Percentiles rank a stretch among this genome's conserved stretches.
Conservation (phyloP, 1,284 basidiomycete species). For the Kalmanozyma brasiliensis region DNA sequence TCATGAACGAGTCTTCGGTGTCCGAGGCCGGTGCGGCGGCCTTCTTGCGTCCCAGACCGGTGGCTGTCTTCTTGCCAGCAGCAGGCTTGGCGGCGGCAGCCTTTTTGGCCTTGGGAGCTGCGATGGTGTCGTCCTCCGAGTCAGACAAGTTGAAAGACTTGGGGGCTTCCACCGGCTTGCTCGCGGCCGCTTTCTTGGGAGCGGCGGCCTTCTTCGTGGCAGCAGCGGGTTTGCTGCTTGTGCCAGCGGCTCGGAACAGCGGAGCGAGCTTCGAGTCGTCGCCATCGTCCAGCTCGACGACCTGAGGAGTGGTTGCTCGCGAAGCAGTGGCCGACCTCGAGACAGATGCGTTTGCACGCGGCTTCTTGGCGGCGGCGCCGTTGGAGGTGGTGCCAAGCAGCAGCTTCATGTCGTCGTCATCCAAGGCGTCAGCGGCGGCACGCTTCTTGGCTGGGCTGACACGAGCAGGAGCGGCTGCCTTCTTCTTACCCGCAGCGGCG, state of each 20-base stretch:
- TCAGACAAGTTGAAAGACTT: conserved; percentile 45
- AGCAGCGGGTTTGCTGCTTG: conserved; percentile 13
- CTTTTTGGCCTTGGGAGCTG: conserved; percentile 37
- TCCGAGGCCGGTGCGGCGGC: conserved; percentile 22
- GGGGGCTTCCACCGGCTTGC: conserved; percentile 25
- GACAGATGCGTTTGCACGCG: conserved; percentile 16
- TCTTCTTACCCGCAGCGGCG: conserved; percentile 33
- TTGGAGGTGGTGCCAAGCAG: conserved; percentile 25
- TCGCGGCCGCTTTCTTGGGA: conserved; percentile 19
- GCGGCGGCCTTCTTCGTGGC: conserved; percentile 16
- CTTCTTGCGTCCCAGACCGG: conserved; percentile 30
- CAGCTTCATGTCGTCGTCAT: conserved; percentile 42
- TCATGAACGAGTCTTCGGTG: conserved; percentile 39
- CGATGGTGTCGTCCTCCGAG: conserved; percentile 41
- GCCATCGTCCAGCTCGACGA: conserved; percentile 20
- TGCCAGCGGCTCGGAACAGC: conserved; percentile 28
- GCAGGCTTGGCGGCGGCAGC: conserved; percentile 22
- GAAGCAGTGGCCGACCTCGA: conserved; percentile 26
- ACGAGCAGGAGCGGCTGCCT: conserved; percentile 23
- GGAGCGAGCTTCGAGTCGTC: conserved; percentile 32
- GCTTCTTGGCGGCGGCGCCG: conserved; percentile 26
- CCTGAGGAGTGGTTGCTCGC: conserved; percentile 41
- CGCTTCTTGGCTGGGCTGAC: conserved; percentile 32
- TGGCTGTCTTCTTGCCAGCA: conserved; percentile 28
- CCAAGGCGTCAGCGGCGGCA: conserved; percentile 37